Conservation (phyloP, 225 moss, liverwort and hornwort species). For the Bryoerythrophyllum caledonicum region DNA sequence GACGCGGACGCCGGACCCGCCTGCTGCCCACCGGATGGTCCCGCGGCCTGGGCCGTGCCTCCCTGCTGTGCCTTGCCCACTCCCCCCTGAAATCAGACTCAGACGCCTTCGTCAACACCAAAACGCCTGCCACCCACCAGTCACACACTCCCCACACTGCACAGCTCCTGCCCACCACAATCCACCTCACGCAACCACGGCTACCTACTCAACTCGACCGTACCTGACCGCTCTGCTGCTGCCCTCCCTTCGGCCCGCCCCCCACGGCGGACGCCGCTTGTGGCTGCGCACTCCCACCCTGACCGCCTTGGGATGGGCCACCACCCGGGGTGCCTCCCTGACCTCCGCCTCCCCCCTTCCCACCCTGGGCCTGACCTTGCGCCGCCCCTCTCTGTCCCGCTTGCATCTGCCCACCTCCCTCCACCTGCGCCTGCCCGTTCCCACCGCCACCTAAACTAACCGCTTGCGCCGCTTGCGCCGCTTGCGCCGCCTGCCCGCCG, state of each 20-base stretch:
- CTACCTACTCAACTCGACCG: conserved; percentile 3
- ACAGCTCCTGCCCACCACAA: neutral
- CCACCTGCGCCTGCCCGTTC: conserved; percentile 29
- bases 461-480: conserved; percentile 23
- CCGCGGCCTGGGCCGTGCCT: conserved; percentile 17
- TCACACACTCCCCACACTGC: neutral
- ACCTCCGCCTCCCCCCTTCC: conserved; percentile 26
- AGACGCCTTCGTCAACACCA: neutral
- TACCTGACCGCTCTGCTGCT: conserved; percentile 39
- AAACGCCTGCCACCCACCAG: neutral
- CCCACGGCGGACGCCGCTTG: conserved; percentile 17
- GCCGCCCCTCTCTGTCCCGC: conserved; percentile 24
- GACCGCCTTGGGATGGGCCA: conserved; percentile 28
- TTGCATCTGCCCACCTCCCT: conserved; percentile 26
- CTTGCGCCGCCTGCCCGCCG: conserved; percentile 21
- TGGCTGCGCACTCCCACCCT: conserved; percentile 21
- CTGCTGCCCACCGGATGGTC: conserved; percentile 20
- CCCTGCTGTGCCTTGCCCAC: conserved; percentile 32
- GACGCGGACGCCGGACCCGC: conserved; percentile 8
- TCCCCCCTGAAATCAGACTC: conserved; percentile 34
- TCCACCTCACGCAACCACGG: neutral
- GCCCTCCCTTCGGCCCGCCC: conserved; percentile 28
- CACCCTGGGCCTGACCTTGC: conserved; percentile 30
- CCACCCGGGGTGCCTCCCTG: conserved; percentile 29
- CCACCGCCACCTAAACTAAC: neutral